These are phyloP conservation scores for Arctium minus DNA, from an alignment of 129 eudicot genomes.

Conservation along the genomic window DNA sequence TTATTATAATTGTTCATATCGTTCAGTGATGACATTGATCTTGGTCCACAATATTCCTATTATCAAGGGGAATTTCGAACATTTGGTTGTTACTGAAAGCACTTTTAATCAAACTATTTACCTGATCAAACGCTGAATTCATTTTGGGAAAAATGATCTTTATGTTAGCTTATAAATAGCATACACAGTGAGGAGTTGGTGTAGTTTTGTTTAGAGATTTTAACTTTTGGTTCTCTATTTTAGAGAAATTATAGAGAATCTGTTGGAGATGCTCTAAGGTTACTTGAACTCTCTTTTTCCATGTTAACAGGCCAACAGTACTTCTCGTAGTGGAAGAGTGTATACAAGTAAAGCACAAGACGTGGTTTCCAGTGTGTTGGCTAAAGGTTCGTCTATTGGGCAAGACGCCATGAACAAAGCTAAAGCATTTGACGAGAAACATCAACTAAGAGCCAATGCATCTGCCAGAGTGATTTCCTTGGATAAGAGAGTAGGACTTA, in stretches of 20 bases:
- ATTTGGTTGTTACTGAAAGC: not conserved
- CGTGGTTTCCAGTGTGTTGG: constrained; percentile 78
- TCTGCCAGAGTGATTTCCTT: constrained; percentile 79
- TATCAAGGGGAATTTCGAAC: not conserved
- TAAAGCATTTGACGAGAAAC: constrained; percentile 94
- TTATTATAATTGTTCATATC: not conserved
- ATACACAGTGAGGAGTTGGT: not conserved
- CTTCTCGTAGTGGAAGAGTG: constrained; percentile 61
- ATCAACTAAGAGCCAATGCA: constrained; percentile 81
- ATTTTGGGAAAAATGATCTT: not conserved
- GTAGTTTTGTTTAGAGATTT: no score
- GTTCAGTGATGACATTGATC: not conserved
- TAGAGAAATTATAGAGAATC: not conserved
- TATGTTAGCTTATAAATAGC: not conserved
- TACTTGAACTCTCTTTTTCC: not conserved
- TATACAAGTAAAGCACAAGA: constrained; percentile 91
- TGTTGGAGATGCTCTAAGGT: not conserved
- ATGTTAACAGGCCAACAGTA: constrained; percentile 44
- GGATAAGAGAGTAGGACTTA: constrained; percentile 75
- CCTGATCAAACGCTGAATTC: not conserved
- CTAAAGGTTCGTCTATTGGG: constrained; percentile 85
- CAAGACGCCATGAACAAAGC: constrained; percentile 94
- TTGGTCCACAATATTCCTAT: not conserved
- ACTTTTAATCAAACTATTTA: not conserved
- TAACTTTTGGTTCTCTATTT: not conserved